Conservation (phyloP, 1,284 basidiomycete species). For the Moesziomyces antarcticus region DNA sequence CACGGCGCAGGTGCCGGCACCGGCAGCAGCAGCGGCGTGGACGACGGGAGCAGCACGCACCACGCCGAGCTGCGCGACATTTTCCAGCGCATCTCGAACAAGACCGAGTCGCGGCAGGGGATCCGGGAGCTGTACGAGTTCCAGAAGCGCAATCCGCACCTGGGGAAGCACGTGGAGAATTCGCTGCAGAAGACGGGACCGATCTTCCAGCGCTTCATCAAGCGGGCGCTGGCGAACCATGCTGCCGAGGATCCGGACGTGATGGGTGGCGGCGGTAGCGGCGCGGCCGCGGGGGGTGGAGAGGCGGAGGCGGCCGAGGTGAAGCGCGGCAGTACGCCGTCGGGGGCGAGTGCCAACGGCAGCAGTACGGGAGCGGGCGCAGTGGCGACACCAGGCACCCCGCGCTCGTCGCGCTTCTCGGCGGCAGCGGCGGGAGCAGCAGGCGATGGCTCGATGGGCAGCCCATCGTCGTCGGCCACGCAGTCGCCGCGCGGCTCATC, state of each 20-base stretch:
- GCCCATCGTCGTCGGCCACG: conserved; percentile 24
- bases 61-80: conserved; percentile 83
- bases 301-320: conserved; percentile 6
- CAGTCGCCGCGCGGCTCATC: conserved; percentile 24
- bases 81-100: conserved; percentile 85
- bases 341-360: conserved; percentile 5
- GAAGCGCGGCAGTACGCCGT: conserved; percentile 22
- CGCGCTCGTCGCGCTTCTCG: conserved; percentile 11
- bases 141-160: conserved; percentile 89
- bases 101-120: conserved; percentile 84
- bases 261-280: conserved; percentile 3
- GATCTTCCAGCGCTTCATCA: conserved; percentile 70
- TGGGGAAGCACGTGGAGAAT: conserved; percentile 78
- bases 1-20: conserved; percentile 33
- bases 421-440: conserved; percentile 1
- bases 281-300: not conserved
- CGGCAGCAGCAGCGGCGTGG: conserved; percentile 59
- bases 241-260: conserved; percentile 83
- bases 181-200: conserved; percentile 69
- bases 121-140: conserved; percentile 97
- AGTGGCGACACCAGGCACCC: conserved; percentile 14
- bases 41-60: conserved; percentile 73
- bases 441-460: conserved; percentile 20
- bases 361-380: not conserved
- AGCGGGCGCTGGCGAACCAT: conserved; percentile 71